Base-by-base conservation (phyloP, 495 filamentous ascomycete genomes). In the Coniosporium apollinis region DNA sequence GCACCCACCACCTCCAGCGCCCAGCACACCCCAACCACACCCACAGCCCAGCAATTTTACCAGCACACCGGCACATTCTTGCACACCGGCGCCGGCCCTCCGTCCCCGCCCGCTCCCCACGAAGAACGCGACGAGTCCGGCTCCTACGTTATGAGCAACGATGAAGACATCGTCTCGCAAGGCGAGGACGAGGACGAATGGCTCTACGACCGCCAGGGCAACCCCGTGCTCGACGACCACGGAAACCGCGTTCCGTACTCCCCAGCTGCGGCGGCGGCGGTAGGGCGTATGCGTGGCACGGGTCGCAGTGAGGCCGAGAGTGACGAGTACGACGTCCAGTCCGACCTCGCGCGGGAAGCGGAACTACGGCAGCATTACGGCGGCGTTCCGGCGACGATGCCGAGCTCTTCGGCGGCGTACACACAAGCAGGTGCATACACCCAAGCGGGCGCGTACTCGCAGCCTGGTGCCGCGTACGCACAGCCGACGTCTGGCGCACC, bases 181-280 rank as follows among this genome's bases (percentile, higher is more conserved):
- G 65, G 61, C 43, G 70, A 73, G n/a, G 67, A 69, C 10, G 72
- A 75, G 7, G 72, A 68, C 47, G 60, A 51, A 19, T n/a, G n/a
- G n/a, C n/a, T n/a, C n/a, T n/a, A n/a, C n/a, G n/a, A n/a, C n/a
- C n/a, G n/a, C n/a, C n/a, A 55, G 15, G 60, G 58, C 20, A 60
- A 62, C 39, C 60, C 69, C 39, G 56, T 60, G 17, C 64, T 57
- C 19, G 68, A 68, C 45, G 46, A 55, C 5, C 52, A 56, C 13
- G 60, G 62, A 4, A 55, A 46, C 7, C 60, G 56, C 3, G 55
- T 64, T n/a, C 43, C 52, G 3, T n/a, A n/a, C n/a, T n/a, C n/a
- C n/a, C n/a, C n/a, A n/a, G n/a, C n/a, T n/a, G n/a, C n/a, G n/a
- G n/a, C n/a, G n/a, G n/a, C n/a, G n/a, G n/a, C n/a, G n/a, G n/a